Base-by-base conservation (phyloP, 768 basidiomycete genomes). In the Pholiota molesta region DNA sequence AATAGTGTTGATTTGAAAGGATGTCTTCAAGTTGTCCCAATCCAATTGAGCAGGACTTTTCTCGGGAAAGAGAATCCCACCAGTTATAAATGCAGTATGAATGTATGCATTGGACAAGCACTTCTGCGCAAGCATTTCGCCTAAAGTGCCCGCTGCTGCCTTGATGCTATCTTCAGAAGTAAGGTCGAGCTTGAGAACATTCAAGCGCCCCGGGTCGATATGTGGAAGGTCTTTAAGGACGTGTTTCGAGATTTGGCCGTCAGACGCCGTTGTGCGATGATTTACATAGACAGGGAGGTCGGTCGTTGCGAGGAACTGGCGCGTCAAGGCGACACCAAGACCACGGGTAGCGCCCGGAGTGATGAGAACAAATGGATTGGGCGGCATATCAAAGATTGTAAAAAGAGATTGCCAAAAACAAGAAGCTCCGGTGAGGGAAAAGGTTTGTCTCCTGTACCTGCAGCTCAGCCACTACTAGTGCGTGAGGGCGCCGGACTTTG, bases 1-100 rank as follows among this genome's bases (percentile, higher is more conserved):
- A 59, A 87, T 78, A 66, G 83, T 81, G 72, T 88, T 88, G 69
- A 82, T 80, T 65, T 82, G 76, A 72, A 86, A 87, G 13, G 82
- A 79, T 59, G 80, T 69, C 28, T 71, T 65, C 44, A 86, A 70
- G 37, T 74, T 61, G 28, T 70, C 69, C 64, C 74, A 67, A 69
- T 83, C 75, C 53, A 88, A 63, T 63, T 86, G 83, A 4, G 74
- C 73, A 2, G 83, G 83, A 31, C 76, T 78, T 62, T 81, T 84
- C 69, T 87, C 85, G n/a, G 84, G 81, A 62, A 81, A 73, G 31
- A 87, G 75, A 29, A 86, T 67, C 2, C 86, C 85, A 40, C 83
- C 85, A 1, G 82, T 81, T 64, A 86, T 77, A 70, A 85, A 85
- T 10, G 80, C 84, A 26, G 81, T 82, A 57, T 84, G 81, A 51